A percentile compares a stretch with the other conserved stretches of the same genome.
phyloP scores from a whole-genome alignment of 2,329 filamentous ascomycete species.

The Leptosphaerulina australis region DNA sequence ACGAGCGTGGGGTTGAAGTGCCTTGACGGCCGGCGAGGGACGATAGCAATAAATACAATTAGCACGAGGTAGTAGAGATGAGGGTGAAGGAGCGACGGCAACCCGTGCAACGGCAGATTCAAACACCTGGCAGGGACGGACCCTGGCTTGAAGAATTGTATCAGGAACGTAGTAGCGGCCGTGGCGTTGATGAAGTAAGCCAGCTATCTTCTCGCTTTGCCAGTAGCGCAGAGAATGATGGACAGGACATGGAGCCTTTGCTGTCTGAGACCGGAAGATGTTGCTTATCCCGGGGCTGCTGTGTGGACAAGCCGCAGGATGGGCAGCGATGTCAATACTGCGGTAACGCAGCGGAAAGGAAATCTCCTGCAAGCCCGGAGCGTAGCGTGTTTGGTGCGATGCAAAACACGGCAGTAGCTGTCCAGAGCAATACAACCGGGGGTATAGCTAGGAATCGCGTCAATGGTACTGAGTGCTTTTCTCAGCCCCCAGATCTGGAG shows the following conservation, averaged over 20 bases:
- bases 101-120: conserved; percentile 37
- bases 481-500: conserved; percentile 28
- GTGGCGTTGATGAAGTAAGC: conserved; percentile 28
- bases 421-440: conserved; percentile 11
- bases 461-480: conserved; percentile 24
- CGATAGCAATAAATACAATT: conserved; percentile 42
- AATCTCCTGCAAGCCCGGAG: conserved; percentile 27
- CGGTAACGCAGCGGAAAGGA: conserved; percentile 27
- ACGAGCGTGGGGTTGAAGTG: conserved; percentile 28
- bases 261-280: conserved; percentile 45
- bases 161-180: conserved; percentile 29
- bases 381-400: conserved; percentile 42
- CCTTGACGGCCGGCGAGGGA: conserved; percentile 33
- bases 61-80: conserved; percentile 36
- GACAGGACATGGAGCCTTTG: conserved; percentile 45
- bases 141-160: conserved; percentile 25
- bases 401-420: conserved; percentile 33
- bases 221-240: conserved; percentile 8
- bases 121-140: conserved; percentile 32
- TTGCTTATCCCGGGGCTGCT: conserved; percentile 30
- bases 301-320: conserved; percentile 27
- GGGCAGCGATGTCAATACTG: conserved; percentile 37
- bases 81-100: conserved; percentile 33
- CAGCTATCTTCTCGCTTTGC: conserved; percentile 20
- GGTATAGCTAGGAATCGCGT: conserved; percentile 21